phyloP scores from a whole-genome alignment of 441 rosid genomes.

The Arabidopsis lyrata region DNA sequence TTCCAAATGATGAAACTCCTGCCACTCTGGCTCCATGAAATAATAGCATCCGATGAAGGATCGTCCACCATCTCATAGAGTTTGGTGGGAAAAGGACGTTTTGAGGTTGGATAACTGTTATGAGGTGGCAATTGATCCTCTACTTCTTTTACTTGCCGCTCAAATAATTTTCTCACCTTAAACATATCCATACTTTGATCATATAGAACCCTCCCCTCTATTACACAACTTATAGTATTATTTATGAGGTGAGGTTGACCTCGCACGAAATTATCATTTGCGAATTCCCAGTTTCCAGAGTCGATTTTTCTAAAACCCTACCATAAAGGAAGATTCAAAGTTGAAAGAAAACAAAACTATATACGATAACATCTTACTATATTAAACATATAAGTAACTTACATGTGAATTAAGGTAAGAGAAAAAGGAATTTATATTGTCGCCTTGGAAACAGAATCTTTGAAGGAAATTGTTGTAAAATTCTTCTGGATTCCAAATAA shows the following conservation, averaged over 20 bases:
- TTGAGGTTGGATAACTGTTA: too few species aligned
- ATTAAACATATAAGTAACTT: background rate
- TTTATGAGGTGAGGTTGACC: background rate
- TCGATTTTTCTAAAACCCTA: background rate
- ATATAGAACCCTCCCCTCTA: too few species aligned
- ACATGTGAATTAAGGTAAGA: background rate
- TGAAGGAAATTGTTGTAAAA: background rate
- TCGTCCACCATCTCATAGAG: background rate
- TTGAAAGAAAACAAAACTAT: too few species aligned
- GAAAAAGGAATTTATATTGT: background rate
- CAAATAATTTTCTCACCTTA: too few species aligned
- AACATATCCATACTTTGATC: too few species aligned
- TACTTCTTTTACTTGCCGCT: too few species aligned
- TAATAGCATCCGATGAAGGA: background rate
- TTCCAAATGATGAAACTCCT: background rate
- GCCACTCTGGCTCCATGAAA: background rate
- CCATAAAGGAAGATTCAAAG: background rate
- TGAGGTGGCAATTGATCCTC: too few species aligned
- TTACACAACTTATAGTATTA: too few species aligned
- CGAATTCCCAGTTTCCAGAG: background rate
- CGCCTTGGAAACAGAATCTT: background rate
- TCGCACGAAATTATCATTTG: background rate
- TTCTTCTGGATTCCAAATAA: too few species aligned
- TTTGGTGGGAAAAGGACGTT: background rate
- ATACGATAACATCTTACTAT: background rate